These are phyloP conservation scores for Endothia cerciana DNA, from an alignment of 2,329 filamentous ascomycete species.

Conservation along the genomic window DNA sequence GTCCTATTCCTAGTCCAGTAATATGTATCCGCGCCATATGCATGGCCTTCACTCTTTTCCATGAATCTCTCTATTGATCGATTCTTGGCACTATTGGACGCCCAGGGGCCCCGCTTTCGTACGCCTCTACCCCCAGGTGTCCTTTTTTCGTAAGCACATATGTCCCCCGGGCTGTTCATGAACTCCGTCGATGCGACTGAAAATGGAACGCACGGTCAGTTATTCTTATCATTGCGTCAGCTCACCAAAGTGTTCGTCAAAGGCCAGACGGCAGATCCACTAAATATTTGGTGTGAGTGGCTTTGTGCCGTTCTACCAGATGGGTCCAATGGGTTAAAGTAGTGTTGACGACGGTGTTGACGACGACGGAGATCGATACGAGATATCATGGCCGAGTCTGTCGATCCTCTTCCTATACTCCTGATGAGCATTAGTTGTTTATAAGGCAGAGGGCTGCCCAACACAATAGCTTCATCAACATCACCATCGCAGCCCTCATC, in stretches of 20 bases:
- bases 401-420: background rate
- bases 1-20: background rate
- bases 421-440: background rate
- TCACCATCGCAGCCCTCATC: background rate
- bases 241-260: background rate
- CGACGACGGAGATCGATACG: slow-evolving; percentile 2
- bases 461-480: background rate
- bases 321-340: background rate
- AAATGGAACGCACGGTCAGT: background rate
- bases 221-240: background rate
- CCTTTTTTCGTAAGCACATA: background rate
- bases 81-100: background rate
- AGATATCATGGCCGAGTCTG: background rate
- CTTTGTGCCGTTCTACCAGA: background rate
- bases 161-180: background rate
- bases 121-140: background rate
- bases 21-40: background rate
- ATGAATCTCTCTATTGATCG: background rate
- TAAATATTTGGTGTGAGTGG: background rate
- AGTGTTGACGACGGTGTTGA: slow-evolving; percentile 4
- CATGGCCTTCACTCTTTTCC: background rate
- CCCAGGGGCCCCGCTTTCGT: background rate
- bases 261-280: background rate
- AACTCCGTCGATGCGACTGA: background rate
- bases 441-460: background rate